Conservation (phyloP, 176 grass and related monocot genomes). For the maize (Zea mays) region DNA sequence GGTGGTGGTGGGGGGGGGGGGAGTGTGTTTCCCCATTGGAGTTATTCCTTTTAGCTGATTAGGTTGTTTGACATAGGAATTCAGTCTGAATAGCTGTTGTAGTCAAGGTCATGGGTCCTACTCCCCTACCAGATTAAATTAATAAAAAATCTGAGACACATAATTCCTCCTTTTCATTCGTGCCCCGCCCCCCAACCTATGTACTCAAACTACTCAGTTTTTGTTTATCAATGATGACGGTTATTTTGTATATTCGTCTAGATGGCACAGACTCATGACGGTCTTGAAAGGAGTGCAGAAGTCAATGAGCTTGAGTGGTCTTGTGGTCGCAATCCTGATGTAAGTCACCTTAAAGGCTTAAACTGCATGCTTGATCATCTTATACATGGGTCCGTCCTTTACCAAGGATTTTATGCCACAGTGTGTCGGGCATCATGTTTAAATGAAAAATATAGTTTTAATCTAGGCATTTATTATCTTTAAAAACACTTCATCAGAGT, state of each 20-base stretch:
- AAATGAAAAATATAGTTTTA: neutral
- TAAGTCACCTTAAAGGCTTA: constrained; percentile 50
- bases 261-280: constrained; percentile 49
- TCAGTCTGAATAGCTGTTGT: neutral
- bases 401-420: constrained; percentile 28
- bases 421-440: constrained; percentile 11
- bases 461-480: neutral
- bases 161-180: neutral
- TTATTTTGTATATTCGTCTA: constrained; percentile 2
- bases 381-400: constrained; percentile 6
- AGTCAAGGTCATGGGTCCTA: neutral
- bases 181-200: neutral
- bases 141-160: neutral
- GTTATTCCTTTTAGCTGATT: constrained; percentile 20
- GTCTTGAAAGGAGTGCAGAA: constrained; percentile 65
- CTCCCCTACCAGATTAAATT: neutral
- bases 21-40: neutral
- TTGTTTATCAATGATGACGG: constrained; percentile 8
- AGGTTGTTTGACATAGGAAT: constrained; percentile 3
- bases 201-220: neutral
- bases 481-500: neutral
- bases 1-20: no score
- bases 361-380: constrained; percentile 4
- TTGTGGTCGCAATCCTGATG: constrained; percentile 60
- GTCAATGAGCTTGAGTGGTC: constrained; percentile 78